Evolutionary conservation across 2,329 filamentous ascomycete genomes (phyloP).

Genomic region (Pseudogymnoascus destructans): DNA sequence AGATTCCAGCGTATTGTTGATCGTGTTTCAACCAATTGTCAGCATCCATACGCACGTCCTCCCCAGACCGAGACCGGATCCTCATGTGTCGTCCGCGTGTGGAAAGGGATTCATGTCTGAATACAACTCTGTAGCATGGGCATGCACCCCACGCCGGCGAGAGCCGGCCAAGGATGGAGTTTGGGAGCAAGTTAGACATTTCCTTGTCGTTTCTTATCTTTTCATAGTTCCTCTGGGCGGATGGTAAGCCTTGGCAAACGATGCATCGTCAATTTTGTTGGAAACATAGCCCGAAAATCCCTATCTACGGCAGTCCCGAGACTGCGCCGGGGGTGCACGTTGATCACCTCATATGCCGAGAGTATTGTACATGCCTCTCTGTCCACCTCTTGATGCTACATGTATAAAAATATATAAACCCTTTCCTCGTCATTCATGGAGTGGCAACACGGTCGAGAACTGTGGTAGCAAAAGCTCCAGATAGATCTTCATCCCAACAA

Average conservation of each 20-base stretch:
- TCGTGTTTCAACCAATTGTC: conserved; percentile 1
- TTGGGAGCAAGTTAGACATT: background rate
- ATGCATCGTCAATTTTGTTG: conserved; percentile 4
- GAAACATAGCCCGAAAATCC: background rate
- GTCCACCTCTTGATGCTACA: background rate
- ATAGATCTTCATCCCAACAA: background rate
- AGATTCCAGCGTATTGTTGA: background rate
- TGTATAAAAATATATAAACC: background rate
- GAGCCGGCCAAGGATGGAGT: background rate
- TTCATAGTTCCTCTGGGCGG: background rate
- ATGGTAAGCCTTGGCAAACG: background rate
- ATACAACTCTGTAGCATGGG: background rate
- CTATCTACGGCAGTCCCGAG: background rate
- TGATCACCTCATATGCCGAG: background rate
- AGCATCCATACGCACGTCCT: background rate
- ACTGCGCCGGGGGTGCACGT: background rate
- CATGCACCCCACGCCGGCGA: background rate
- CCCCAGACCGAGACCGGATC: conserved; percentile 3
- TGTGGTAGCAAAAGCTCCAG: background rate
- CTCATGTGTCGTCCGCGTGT: conserved; percentile 5
- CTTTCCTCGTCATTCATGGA: background rate
- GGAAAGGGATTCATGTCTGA: background rate
- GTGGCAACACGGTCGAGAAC: background rate
- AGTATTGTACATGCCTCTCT: background rate
- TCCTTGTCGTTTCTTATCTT: conserved; percentile 7